Conservation (phyloP, 805 yeast genomes). For the Isabelozyma gotoi region DNA sequence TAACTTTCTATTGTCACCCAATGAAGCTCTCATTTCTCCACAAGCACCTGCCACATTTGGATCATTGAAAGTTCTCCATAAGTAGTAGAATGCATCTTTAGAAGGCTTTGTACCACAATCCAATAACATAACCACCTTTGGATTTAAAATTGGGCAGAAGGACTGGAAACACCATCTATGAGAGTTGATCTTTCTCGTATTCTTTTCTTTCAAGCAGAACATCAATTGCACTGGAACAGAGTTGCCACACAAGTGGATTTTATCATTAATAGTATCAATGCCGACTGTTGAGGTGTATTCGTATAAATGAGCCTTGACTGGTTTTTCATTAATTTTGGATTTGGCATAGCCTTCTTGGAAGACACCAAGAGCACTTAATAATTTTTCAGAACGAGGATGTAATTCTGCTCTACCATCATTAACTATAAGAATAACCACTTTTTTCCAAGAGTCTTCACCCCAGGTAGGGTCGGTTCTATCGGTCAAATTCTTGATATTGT, state of each 20-base stretch:
- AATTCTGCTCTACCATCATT: conserved; percentile 91
- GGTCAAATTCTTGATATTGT: conserved; percentile 74
- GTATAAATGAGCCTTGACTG: conserved; percentile 84
- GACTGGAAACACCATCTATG: conserved; percentile 98
- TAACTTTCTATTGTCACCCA: conserved; percentile 54
- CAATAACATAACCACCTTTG: conserved; percentile 77
- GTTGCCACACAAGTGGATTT: conserved; percentile 67
- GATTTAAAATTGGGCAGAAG: conserved; percentile 77
- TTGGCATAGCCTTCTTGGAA: conserved; percentile 97
- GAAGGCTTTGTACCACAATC: conserved; percentile 96
- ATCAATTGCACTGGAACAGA: conserved; percentile 81
- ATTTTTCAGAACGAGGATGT: conserved; percentile 72
- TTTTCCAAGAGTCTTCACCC: conserved; percentile 98
- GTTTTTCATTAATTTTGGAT: conserved; percentile 77
- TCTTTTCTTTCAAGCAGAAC: conserved; percentile 87
- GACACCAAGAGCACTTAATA: conserved; percentile 83
- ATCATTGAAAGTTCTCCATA: conserved; percentile 84
- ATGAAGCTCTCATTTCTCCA: conserved; percentile 89
- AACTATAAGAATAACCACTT: conserved; percentile 83
- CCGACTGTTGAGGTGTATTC: conserved; percentile 94
- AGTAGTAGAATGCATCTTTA: conserved; percentile 75
- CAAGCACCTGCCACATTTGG: conserved; percentile 95
- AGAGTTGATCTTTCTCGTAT: conserved; percentile 87
- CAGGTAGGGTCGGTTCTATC: conserved; percentile 68
- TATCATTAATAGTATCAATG: conserved; percentile 63